These are phyloP conservation scores for Przewalskia tangutica DNA, from an alignment of 257 asterid genomes.

Conservation along the genomic window DNA sequence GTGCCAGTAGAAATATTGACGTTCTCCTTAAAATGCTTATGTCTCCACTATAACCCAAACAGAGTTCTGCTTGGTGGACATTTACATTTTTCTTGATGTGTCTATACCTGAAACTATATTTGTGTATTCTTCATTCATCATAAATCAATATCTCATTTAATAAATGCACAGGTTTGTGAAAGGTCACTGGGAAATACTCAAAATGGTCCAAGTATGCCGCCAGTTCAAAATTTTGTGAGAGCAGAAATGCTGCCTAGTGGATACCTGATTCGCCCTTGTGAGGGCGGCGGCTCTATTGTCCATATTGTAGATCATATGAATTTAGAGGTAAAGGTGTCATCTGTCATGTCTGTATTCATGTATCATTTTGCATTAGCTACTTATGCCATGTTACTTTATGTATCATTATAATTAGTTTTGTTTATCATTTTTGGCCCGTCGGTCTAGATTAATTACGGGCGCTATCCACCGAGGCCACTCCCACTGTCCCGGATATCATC, in stretches of 20 bases:
- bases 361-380: neutral
- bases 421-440: too few species aligned
- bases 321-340: conserved; percentile 44
- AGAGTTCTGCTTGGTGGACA: neutral
- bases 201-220: conserved; percentile 85
- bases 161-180: conserved; percentile 55
- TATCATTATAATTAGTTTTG: neutral
- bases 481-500: too few species aligned
- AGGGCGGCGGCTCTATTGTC: conserved; percentile 84
- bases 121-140: neutral
- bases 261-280: conserved; percentile 76
- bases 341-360: neutral
- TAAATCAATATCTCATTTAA: neutral
- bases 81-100: neutral
- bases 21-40: neutral
- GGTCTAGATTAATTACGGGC: too few species aligned
- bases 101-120: neutral
- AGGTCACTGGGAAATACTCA: conserved; percentile 75
- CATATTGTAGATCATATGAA: conserved; percentile 83
- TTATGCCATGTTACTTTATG: neutral
- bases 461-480: too few species aligned
- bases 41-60: neutral
- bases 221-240: conserved; percentile 68
- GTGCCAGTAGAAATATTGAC: neutral
- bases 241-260: conserved; percentile 91